phyloP scores from a whole-genome alignment of 2,329 filamentous ascomycete genomes.

The Fusarium illudens region DNA sequence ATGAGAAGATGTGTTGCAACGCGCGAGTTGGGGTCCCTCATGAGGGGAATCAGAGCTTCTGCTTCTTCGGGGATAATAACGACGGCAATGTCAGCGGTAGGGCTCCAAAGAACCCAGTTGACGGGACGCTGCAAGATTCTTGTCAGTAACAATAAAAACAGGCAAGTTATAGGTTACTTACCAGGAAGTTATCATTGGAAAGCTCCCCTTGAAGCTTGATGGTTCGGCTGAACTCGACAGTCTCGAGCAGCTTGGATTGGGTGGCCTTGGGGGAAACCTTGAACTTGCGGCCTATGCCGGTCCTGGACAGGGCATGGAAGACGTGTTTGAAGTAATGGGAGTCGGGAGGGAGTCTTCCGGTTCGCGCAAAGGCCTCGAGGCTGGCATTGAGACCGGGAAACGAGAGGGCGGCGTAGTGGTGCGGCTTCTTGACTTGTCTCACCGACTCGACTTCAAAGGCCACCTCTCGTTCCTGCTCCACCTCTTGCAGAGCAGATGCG shows the following conservation, averaged over 20 bases:
- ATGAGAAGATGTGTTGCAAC: conserved; percentile 52
- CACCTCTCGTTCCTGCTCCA: conserved; percentile 65
- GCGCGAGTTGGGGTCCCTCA: conserved; percentile 41
- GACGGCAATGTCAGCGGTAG: conserved; percentile 56
- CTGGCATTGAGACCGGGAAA: conserved; percentile 59
- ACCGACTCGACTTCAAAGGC: conserved; percentile 65
- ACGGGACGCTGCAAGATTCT: conserved; percentile 52
- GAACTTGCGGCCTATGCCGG: conserved; percentile 49
- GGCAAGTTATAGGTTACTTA: neutral
- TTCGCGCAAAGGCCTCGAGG: conserved; percentile 57
- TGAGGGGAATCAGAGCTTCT: conserved; percentile 58
- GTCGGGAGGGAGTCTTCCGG: conserved; percentile 54
- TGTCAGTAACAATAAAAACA: conserved; percentile 5
- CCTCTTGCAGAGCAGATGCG: conserved; percentile 66
- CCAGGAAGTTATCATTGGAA: conserved; percentile 36
- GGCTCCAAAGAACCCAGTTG: conserved; percentile 68
- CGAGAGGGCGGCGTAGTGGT: conserved; percentile 50
- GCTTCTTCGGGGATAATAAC: conserved; percentile 70
- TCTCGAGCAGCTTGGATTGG: conserved; percentile 43
- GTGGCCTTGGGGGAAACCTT: conserved; percentile 31
- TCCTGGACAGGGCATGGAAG: conserved; percentile 45
- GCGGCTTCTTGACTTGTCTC: conserved; percentile 61
- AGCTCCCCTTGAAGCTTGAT: conserved; percentile 34
- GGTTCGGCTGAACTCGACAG: conserved; percentile 39
- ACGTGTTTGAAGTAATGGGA: conserved; percentile 47